Base-by-base conservation (phyloP, 345 rosid genomes). In the Brassica rapa region DNA sequence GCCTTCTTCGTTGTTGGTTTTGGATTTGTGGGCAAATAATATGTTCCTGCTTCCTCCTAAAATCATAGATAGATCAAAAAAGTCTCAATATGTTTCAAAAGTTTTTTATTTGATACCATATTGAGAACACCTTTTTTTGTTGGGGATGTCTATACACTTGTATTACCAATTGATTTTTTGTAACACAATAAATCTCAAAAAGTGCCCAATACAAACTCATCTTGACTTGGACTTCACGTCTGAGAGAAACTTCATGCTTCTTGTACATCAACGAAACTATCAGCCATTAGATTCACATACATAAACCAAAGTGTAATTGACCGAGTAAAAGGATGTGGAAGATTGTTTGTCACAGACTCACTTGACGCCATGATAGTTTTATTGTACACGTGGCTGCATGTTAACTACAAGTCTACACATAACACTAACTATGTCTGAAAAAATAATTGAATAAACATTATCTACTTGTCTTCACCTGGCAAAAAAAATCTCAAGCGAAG, bases 1-100 rank as follows among this genome's bases (percentile, higher is more conserved):
- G 92, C 98, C 63, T 94, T 92, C 86, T 89, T 90, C 62, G 66
- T 94, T 2, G 88, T 89, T 6, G 97, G 97, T 14, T 70, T 88
- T 41, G 96, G 98, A 41, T 90, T 85, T 62, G 85, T 89, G 8
- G 98, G 98, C 62, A 90, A 89, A 25, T 67, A 87, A 23, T 25
- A 25, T 25, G 86, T 86, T 27, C 89, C 91, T 74, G 37, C 75
- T 23, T 62, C 75, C 33, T 62, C 79, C 41, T 80, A 68, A 41
- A n/a, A 6, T 43, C 71, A 59, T 35, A 73, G 64, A 78, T 46
- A 76, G 62, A 53, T 15, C 16, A 29, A 53, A 25, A 0, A 49
- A 70, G 27, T 67, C 74, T 73, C 78, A 61, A 73, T 61, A 67
- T 79, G 77, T 49, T 49, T 72, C 56, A 51, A 4, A 51, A 5